These are phyloP conservation scores for Suhomyces sp. DNA, from an alignment of 805 yeast genomes.

Conservation along the genomic window DNA sequence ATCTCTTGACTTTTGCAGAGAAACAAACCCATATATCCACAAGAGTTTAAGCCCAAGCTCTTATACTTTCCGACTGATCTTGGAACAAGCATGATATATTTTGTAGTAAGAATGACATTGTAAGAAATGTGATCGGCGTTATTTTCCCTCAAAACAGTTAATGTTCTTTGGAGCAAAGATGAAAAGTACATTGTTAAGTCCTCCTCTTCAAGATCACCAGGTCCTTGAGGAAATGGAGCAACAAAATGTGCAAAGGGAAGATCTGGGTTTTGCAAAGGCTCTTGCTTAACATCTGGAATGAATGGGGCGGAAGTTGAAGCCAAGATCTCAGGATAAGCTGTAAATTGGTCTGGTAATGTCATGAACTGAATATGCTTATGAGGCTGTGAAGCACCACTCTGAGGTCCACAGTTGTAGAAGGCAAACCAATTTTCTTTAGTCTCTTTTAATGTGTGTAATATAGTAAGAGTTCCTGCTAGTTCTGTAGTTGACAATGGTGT, in stretches of 20 bases:
- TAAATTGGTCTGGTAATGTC: constrained; percentile 58
- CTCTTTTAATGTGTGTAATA: constrained; percentile 49
- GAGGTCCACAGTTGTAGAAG: constrained; percentile 84
- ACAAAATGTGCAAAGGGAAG: constrained; percentile 81
- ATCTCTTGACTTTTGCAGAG: constrained; percentile 67
- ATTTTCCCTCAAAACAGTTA: constrained; percentile 61
- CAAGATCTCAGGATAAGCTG: constrained; percentile 53
- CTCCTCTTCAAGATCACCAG: constrained; percentile 47
- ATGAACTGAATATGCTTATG: constrained; percentile 92
- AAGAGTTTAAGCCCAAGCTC: constrained; percentile 66
- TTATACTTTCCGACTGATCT: constrained; percentile 57
- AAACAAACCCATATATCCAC: constrained; percentile 77
- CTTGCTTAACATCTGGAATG: constrained; percentile 50
- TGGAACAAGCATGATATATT: constrained; percentile 87
- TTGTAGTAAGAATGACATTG: constrained; percentile 76
- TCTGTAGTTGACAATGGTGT: constrained; percentile 73
- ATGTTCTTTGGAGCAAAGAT: constrained; percentile 64
- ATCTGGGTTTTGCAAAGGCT: constrained; percentile 59
- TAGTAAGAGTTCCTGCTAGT: constrained; percentile 53
- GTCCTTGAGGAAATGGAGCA: constrained; percentile 50
- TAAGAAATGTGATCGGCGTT: constrained; percentile 55
- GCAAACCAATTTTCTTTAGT: constrained; percentile 54
- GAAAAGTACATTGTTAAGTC: constrained; percentile 66
- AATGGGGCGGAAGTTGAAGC: constrained; percentile 45
- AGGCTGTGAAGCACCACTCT: constrained; percentile 91